Evolutionary conservation across 306 rosid species (phyloP), one percentile per base, ranked within the genome.

Genomic region (Casuarina equisetifolia): DNA sequence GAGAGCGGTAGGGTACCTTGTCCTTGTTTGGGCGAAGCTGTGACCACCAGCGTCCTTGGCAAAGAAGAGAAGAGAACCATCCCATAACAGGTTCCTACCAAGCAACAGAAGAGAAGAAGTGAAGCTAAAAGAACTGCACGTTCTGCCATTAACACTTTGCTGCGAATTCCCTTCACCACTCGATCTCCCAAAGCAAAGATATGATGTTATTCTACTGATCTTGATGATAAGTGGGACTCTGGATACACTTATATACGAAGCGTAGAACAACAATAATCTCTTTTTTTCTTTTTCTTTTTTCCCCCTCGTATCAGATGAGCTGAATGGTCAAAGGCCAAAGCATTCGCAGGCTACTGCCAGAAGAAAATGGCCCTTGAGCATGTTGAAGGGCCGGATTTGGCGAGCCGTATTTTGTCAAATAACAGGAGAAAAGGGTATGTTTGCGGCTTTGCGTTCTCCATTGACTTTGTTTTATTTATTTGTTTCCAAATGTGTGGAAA

Each of bases 1-100:
- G 53, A 35, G 73, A 70, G 44, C 40, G 38, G 43, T 54, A 19
- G 9, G 0, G 13, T 71, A 95, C 99, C 96, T 81, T 89, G 87
- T 54, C 88, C 94, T 12, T 72, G 68, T 52, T 77, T 87, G 39
- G 90, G 88, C 5, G 97, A 88, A 78, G 94, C 92, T 3, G 96
- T 87, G 78, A 96, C 92, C 42, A 39, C 72, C 15, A 96, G 87
- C 80, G 84, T 80, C 55, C 50, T 82, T 70, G 84, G 82, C 36
- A 96, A 78, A 78, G 94, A 72, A 70, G 98, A 84, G 20, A 96
- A 83, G 46, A 78, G 88, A 63, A 74, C 76, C 3, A 49, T 53
- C 39, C 91, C 98, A 73, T 58, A 50, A 63, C 94, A 91, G 79
- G 78, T 70, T 82, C 48, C 80, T 0, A 87, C 84, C 8, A 91